These are phyloP conservation scores for Entrophospora sp. DNA, from an alignment of 192 early-diverging fungal genomes.

Conservation along the genomic window DNA sequence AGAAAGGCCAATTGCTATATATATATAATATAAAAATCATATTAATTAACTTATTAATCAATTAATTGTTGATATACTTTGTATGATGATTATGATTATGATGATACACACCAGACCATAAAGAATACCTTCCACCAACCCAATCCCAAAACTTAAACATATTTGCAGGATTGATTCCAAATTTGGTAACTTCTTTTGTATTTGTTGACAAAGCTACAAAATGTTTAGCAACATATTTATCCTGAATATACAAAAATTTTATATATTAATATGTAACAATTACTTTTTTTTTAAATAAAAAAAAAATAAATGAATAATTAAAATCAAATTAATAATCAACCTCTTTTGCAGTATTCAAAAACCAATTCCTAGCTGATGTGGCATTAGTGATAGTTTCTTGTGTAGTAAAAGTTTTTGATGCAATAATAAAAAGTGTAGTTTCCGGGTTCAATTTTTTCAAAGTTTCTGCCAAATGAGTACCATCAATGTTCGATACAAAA, in stretches of 20 bases:
- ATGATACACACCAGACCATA: constrained; percentile 67
- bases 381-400: constrained; percentile 99
- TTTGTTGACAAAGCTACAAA: constrained; percentile 98
- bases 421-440: constrained; percentile 89
- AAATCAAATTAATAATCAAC: constrained; percentile 35
- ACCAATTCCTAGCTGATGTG: constrained; percentile 88
- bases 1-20: constrained; percentile 84
- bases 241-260: constrained; percentile 19
- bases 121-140: constrained; percentile 97
- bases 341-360: constrained; percentile 77
- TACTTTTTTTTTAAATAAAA: not conserved
- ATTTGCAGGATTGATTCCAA: constrained; percentile 92
- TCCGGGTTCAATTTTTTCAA: constrained; percentile 81
- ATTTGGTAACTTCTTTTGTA: constrained; percentile 74
- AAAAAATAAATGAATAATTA: not conserved
- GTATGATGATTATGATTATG: no score
- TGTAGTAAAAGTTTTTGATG: constrained; percentile 97
- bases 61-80: not conserved
- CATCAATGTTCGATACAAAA: constrained; percentile 98
- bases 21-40: constrained; percentile 24
- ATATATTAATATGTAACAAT: not conserved
- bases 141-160: constrained; percentile 99
- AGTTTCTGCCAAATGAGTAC: constrained; percentile 92
- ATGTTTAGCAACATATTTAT: constrained; percentile 92
- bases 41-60: not conserved